These are phyloP conservation scores for Erucastrum elatum DNA, from an alignment of 345 rosid species.

Conservation along the genomic window DNA sequence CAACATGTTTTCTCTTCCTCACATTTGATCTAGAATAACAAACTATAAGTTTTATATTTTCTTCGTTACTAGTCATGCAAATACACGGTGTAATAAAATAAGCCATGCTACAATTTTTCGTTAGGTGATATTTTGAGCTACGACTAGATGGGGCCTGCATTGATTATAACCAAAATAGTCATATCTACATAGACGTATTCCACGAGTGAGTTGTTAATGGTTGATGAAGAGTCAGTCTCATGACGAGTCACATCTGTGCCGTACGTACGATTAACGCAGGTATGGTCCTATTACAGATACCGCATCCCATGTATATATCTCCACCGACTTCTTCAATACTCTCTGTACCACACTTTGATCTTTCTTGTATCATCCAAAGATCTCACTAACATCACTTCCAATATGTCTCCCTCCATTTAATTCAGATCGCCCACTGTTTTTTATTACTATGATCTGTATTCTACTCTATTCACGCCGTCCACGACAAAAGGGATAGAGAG, in stretches of 20 bases:
- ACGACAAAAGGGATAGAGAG: slow-evolving; percentile 22
- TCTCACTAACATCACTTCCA: slow-evolving; percentile 36
- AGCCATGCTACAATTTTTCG: neutral
- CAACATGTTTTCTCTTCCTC: neutral
- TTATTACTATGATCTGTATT: slow-evolving; percentile 12
- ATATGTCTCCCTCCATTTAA: neutral
- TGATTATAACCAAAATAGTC: slow-evolving; percentile 11
- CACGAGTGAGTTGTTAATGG: slow-evolving; percentile 38
- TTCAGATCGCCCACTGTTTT: slow-evolving; percentile 28
- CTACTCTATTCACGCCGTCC: slow-evolving; percentile 21
- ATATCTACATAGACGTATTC: slow-evolving; percentile 26
- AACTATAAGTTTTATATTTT: neutral
- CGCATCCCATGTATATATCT: neutral
- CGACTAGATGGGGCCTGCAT: slow-evolving; percentile 5
- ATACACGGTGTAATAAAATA: neutral
- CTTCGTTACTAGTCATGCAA: neutral
- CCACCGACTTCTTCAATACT: slow-evolving; percentile 39
- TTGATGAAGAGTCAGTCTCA: slow-evolving; percentile 41
- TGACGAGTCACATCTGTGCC: slow-evolving; percentile 29
- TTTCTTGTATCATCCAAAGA: slow-evolving; percentile 38
- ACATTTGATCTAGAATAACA: neutral
- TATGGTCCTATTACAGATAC: slow-evolving; percentile 26
- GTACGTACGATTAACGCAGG: slow-evolving; percentile 33
- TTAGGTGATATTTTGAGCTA: neutral
- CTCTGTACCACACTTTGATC: slow-evolving; percentile 38